phyloP scores from a whole-genome alignment of 2,329 filamentous ascomycete species.

The Fusarium udum region DNA sequence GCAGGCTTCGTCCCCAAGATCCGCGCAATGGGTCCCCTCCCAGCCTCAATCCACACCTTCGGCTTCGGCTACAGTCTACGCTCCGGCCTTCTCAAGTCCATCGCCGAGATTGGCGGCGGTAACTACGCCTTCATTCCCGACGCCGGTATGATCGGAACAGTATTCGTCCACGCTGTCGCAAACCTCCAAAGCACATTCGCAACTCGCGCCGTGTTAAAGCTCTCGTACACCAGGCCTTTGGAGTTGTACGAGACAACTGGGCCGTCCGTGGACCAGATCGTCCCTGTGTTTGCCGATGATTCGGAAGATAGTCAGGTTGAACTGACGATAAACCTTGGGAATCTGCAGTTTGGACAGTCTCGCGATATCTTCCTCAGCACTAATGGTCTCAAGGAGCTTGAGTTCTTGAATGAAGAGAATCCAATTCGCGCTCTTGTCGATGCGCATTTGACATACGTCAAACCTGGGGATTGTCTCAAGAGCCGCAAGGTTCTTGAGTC shows the following conservation, averaged over 20 bases:
- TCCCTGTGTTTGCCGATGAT: conserved; percentile 28
- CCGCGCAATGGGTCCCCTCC: conserved; percentile 50
- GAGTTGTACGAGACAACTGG: conserved; percentile 53
- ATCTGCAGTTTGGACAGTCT: conserved; percentile 69
- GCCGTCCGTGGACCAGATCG: conserved; percentile 49
- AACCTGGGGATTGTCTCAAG: conserved; percentile 18
- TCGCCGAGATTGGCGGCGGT: conserved; percentile 65
- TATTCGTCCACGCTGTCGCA: conserved; percentile 69
- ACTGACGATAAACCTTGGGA: conserved; percentile 57
- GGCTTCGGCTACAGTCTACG: conserved; percentile 49
- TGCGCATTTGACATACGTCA: conserved; percentile 49
- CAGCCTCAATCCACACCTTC: conserved; percentile 54
- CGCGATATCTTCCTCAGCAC: conserved; percentile 62
- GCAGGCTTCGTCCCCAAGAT: conserved; percentile 66
- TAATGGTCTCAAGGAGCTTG: conserved; percentile 33
- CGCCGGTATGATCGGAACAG: conserved; percentile 69
- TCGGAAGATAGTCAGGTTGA: conserved; percentile 24
- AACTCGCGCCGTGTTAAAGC: conserved; percentile 54
- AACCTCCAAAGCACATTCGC: conserved; percentile 69
- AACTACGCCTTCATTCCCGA: conserved; percentile 71
- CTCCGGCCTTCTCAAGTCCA: conserved; percentile 65
- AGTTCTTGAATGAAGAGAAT: conserved; percentile 1
- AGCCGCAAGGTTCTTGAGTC: neutral
- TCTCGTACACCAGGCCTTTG: conserved; percentile 52
- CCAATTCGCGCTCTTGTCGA: conserved; percentile 42